Conservation (phyloP, 345 rosid species). For the Sonneratia caseolaris region DNA sequence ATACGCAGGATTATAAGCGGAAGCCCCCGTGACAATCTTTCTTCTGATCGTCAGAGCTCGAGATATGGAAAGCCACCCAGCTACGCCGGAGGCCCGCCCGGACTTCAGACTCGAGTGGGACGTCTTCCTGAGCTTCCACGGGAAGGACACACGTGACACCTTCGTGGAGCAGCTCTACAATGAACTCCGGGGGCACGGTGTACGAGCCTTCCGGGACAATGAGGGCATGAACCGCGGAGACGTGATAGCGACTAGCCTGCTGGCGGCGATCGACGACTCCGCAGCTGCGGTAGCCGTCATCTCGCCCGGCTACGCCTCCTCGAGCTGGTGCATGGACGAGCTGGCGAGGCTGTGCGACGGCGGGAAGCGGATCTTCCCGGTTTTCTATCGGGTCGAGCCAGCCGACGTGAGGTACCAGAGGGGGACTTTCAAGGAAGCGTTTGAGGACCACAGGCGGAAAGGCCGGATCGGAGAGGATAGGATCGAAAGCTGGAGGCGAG, state of each 20-base stretch:
- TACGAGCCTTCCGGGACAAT: slow-evolving; percentile 15
- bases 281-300: slow-evolving; percentile 12
- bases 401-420: slow-evolving; percentile 12
- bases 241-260: slow-evolving; percentile 8
- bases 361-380: slow-evolving; percentile 13
- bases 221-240: slow-evolving; percentile 14
- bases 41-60: not conserved
- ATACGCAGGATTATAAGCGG: not conserved
- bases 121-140: slow-evolving; percentile 27
- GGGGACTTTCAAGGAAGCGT: slow-evolving; percentile 3
- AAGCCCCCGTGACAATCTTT: not conserved
- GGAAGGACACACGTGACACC: slow-evolving; percentile 15
- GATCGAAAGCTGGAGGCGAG: slow-evolving; percentile 14
- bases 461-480: not conserved
- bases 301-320: slow-evolving; percentile 18
- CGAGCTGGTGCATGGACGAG: slow-evolving; percentile 24
- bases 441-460: not conserved
- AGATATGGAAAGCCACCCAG: not conserved
- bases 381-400: slow-evolving; percentile 18
- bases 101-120: slow-evolving; percentile 18
- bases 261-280: slow-evolving; percentile 18
- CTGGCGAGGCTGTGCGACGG: slow-evolving; percentile 16
- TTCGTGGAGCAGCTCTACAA: slow-evolving; percentile 13
- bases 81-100: not conserved
- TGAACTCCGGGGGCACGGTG: slow-evolving; percentile 2